Evolutionary conservation across 2,329 filamentous ascomycete genomes (phyloP), one percentile per base, ranked within the genome.

Genomic region (Coniochaeta sp.): DNA sequence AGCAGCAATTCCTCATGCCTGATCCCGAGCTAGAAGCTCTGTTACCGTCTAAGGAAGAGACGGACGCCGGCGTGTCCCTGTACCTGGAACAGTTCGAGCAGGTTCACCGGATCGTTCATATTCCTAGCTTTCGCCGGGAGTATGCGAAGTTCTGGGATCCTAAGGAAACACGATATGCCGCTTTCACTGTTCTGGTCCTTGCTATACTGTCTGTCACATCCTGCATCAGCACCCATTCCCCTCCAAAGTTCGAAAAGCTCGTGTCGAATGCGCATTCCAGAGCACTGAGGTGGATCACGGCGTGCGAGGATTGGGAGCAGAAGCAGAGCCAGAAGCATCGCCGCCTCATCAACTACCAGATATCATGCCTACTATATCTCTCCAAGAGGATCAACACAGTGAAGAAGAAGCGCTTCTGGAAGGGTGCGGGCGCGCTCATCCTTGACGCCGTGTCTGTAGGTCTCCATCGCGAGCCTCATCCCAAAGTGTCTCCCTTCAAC

Each of bases 351-450:
- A 82, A 86, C 69, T 86, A 84, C 67, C 83, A 86, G 68, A 79
- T 86, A 17, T 76, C 78, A 14, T 86, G 83, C 64, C 72, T 87
- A 34, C 67, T 83, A n/a, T 86, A 85, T 64, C 77, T 86, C 1
- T 82, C 81, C 50, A 86, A 86, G 74, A 76, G 81, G 33, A 80
- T 86, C 64, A 87, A 87, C 70, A 82, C 80, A 1, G 79, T 86
- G 64, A 85, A 86, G 74, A 86, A 86, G 77, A 86, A 86, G 76
- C 77, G 82, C 14, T 86, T 84, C 70, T 86, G 83, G 83, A 83
- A 81, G 17, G 76, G 78, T 43, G 76, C 83, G 1, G 82, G 83
- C 0, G 75, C 79, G 6, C 73, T 86, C 60, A 78, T 85, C 16
- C 81, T 83, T 56, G 81, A 86, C 58, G 82, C 80, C 59, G 80